These are phyloP conservation scores for Penicillium aurantiogriseum DNA, from an alignment of 2,329 filamentous ascomycete species.

Conservation along the genomic window DNA sequence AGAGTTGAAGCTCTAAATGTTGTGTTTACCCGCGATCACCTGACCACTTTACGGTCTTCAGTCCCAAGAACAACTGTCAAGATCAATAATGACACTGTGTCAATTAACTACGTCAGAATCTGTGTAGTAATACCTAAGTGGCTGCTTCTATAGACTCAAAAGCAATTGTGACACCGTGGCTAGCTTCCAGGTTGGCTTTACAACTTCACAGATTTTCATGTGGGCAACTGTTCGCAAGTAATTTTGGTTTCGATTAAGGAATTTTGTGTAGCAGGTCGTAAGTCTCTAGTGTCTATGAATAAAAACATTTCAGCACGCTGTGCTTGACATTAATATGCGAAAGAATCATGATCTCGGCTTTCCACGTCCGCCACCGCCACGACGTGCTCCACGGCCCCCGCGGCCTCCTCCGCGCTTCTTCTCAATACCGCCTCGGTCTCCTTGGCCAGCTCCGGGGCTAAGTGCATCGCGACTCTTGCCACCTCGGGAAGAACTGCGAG, in stretches of 20 bases:
- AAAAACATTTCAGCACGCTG: background rate
- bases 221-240: background rate
- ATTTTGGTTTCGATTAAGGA: slow-evolving; percentile 1
- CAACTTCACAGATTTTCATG: background rate
- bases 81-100: slow-evolving; percentile 10
- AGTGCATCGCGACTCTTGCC: slow-evolving; percentile 25
- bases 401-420: slow-evolving; percentile 22
- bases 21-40: slow-evolving; percentile 6
- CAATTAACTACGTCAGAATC: background rate
- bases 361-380: slow-evolving; percentile 16
- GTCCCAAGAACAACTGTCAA: slow-evolving; percentile 7
- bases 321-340: slow-evolving; percentile 1
- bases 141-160: background rate
- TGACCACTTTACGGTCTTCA: background rate
- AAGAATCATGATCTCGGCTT: slow-evolving; percentile 7
- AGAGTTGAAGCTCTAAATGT: slow-evolving; percentile 6
- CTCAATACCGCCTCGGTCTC: slow-evolving; percentile 20
- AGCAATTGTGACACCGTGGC: background rate
- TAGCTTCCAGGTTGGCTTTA: background rate
- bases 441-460: slow-evolving; percentile 23
- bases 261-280: slow-evolving; percentile 3
- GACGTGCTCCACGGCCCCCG: slow-evolving; percentile 17
- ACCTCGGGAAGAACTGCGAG: slow-evolving; percentile 13
- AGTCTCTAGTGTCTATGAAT: slow-evolving; percentile 6
- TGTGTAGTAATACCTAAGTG: background rate